These are phyloP conservation scores for Lophiotrema nucula DNA, from an alignment of 495 filamentous ascomycete genomes.

Conservation along the genomic window DNA sequence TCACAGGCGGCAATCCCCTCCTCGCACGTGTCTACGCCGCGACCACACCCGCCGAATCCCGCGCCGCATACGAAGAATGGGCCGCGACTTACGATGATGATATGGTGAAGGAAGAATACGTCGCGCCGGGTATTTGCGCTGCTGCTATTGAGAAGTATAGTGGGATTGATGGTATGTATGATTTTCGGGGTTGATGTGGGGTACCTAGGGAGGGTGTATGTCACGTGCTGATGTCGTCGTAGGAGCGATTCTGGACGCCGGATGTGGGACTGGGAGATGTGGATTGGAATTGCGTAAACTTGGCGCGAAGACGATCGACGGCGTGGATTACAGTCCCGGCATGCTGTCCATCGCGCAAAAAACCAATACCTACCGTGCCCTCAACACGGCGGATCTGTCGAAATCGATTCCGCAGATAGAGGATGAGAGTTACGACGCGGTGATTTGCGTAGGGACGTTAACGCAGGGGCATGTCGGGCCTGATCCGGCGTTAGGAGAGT, in stretches of 20 bases:
- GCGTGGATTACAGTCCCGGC: slow-evolving; percentile 44
- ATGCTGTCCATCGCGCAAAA: slow-evolving; percentile 48
- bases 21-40: slow-evolving; percentile 8
- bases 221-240: too few relatives aligned
- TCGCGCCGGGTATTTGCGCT: slow-evolving; percentile 44
- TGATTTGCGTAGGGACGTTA: slow-evolving; percentile 50
- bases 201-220: too few relatives aligned
- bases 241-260: slow-evolving; percentile 48
- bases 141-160: slow-evolving; percentile 40
- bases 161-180: too few relatives aligned
- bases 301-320: slow-evolving; percentile 42
- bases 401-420: slow-evolving; percentile 33
- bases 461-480: slow-evolving; percentile 51
- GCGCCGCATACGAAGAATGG: slow-evolving; percentile 48
- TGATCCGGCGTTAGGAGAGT: slow-evolving; percentile 43
- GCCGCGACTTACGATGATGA: slow-evolving; percentile 48
- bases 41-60: slow-evolving; percentile 1
- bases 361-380: slow-evolving; percentile 46
- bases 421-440: slow-evolving; percentile 45
- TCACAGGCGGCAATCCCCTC: background rate
- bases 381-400: slow-evolving; percentile 44
- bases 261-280: slow-evolving; percentile 50
- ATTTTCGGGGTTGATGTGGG: too few relatives aligned
- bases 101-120: slow-evolving; percentile 41
- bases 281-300: slow-evolving; percentile 43